Percentiles rank a stretch among this genome's conserved stretches.
Evolutionary conservation across 345 rosid genomes (phyloP).

Genomic region (Hevea brasiliensis): DNA sequence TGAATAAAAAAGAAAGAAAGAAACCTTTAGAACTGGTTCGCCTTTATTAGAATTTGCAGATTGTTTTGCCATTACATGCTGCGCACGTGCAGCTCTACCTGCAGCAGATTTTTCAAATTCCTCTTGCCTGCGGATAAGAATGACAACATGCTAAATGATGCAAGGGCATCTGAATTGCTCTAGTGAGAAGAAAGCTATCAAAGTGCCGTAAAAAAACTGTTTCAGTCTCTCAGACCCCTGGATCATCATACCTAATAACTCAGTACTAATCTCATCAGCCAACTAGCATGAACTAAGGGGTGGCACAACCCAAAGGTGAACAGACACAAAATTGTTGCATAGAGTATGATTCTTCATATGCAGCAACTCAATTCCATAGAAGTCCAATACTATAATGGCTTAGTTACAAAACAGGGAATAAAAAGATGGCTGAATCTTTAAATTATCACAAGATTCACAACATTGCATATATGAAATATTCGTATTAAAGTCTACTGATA

Average conservation of each 20-base stretch:
- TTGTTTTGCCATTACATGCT: conserved; percentile 76
- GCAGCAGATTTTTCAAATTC: conserved; percentile 83
- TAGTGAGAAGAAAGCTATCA: background rate
- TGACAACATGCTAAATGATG: background rate
- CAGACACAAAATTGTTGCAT: background rate
- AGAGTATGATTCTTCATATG: background rate
- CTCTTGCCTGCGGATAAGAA: conserved; percentile 60
- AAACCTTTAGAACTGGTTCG: conserved; percentile 88
- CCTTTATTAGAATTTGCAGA: conserved; percentile 64
- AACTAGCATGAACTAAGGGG: background rate
- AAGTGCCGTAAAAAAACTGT: background rate
- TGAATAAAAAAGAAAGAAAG: no score
- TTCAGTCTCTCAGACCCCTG: background rate
- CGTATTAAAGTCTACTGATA: no score
- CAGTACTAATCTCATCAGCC: background rate
- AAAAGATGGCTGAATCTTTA: background rate
- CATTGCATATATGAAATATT: background rate
- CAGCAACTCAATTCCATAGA: background rate
- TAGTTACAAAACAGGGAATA: background rate
- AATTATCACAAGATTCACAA: background rate
- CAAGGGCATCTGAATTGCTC: background rate
- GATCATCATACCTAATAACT: background rate
- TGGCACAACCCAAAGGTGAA: background rate
- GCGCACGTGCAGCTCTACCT: conserved; percentile 90
- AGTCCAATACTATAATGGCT: background rate